phyloP scores from a whole-genome alignment of 2,329 filamentous ascomycete species.

The Scedosporium aurantiacum region DNA sequence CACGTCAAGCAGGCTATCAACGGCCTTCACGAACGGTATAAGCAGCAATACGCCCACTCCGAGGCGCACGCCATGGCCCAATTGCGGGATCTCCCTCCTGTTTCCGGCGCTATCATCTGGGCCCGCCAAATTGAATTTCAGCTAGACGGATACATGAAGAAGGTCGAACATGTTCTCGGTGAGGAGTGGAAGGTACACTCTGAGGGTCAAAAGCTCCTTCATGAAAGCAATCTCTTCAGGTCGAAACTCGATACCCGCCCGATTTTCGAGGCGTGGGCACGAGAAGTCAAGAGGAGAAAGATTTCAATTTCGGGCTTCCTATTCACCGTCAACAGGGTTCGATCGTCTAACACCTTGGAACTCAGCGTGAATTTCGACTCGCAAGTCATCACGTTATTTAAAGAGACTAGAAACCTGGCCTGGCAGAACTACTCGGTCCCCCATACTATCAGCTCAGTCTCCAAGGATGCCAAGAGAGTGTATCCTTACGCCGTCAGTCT shows the following conservation, averaged over 20 bases:
- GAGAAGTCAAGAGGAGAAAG: slow-evolving; percentile 78
- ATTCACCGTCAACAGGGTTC: slow-evolving; percentile 79
- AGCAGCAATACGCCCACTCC: slow-evolving; percentile 96
- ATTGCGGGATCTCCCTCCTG: slow-evolving; percentile 85
- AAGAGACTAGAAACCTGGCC: slow-evolving; percentile 89
- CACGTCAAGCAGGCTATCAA: slow-evolving; percentile 96
- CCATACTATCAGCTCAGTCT: slow-evolving; percentile 87
- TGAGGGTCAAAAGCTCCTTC: slow-evolving; percentile 87
- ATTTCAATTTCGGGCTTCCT: slow-evolving; percentile 86
- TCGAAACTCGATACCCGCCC: slow-evolving; percentile 90
- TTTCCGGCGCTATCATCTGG: slow-evolving; percentile 96
- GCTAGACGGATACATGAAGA: slow-evolving; percentile 93
- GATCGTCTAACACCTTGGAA: slow-evolving; percentile 79
- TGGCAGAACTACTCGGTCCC: slow-evolving; percentile 95
- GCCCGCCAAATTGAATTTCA: slow-evolving; percentile 94
- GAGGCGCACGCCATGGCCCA: slow-evolving; percentile 98
- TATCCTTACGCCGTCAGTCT: slow-evolving; percentile 96
- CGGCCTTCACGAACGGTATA: slow-evolving; percentile 89
- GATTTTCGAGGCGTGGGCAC: slow-evolving; percentile 92
- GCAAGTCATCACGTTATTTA: slow-evolving; percentile 95
- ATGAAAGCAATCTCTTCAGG: slow-evolving; percentile 85
- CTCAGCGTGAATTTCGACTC: slow-evolving; percentile 92
- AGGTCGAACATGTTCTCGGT: slow-evolving; percentile 95
- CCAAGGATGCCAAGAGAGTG: slow-evolving; percentile 96
- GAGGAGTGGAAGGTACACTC: slow-evolving; percentile 89